A percentile compares a stretch with the other conserved stretches of the same genome.
Evolutionary conservation across 2,329 filamentous ascomycete species (phyloP).

Genomic region (Fusarium sp.): DNA sequence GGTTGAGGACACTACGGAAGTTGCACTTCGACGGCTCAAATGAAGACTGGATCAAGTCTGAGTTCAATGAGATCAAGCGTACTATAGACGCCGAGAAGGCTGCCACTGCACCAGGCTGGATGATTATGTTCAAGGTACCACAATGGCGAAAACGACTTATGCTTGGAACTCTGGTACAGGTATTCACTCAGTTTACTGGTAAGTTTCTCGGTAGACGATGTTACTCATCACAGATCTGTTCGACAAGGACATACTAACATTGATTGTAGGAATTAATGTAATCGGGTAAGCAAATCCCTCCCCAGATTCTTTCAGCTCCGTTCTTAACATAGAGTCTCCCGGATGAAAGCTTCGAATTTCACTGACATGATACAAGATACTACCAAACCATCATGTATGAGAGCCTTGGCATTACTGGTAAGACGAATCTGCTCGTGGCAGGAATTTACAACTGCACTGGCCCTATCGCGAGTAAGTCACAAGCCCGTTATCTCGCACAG

Average conservation of each 20-base stretch:
- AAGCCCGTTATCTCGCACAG: no score
- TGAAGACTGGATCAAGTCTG: conserved; percentile 65
- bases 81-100: conserved; percentile 59
- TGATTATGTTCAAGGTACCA: conserved; percentile 66
- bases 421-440: conserved; percentile 64
- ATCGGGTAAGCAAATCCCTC: conserved; percentile 53
- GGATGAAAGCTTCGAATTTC: background rate
- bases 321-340: background rate
- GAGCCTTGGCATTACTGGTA: conserved; percentile 61
- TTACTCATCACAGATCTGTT: background rate
- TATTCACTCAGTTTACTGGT: conserved; percentile 66
- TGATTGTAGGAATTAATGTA: conserved; percentile 58
- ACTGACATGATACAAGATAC: conserved; percentile 42
- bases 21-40: conserved; percentile 65
- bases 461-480: conserved; percentile 57
- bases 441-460: conserved; percentile 72
- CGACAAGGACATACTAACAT: background rate
- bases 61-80: conserved; percentile 66
- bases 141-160: conserved; percentile 67
- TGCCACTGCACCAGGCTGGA: conserved; percentile 57
- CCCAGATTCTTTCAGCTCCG: background rate
- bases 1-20: conserved; percentile 54
- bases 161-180: conserved; percentile 69
- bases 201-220: background rate
- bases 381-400: conserved; percentile 67